A percentile compares a stretch with the other conserved stretches of the same genome.
These are phyloP conservation scores for Agrocybe pediades DNA, from an alignment of 768 basidiomycete genomes.

Conservation along the genomic window DNA sequence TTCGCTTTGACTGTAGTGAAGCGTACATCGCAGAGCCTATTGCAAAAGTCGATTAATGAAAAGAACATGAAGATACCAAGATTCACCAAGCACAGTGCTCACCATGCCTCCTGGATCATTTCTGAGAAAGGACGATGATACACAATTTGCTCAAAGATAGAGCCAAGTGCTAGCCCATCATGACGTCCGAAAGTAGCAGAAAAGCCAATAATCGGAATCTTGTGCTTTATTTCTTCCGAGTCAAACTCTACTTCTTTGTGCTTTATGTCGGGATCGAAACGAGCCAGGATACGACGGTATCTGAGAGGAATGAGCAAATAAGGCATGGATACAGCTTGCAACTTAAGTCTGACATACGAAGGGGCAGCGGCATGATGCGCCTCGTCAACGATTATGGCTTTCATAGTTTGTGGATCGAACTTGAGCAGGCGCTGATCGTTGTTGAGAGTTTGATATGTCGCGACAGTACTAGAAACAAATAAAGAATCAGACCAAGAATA, in stretches of 20 bases:
- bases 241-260: constrained; percentile 47
- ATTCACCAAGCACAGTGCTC: constrained; percentile 6
- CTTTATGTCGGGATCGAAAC: constrained; percentile 72
- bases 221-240: constrained; percentile 38
- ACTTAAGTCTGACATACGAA: constrained; percentile 55
- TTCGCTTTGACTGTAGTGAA: constrained; percentile 83
- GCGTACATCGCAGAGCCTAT: constrained; percentile 81
- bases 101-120: constrained; percentile 95
- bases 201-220: constrained; percentile 88
- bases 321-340: background rate
- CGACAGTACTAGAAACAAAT: constrained; percentile 64
- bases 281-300: constrained; percentile 82
- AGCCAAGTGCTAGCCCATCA: constrained; percentile 86
- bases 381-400: constrained; percentile 87
- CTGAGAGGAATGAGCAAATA: constrained; percentile 29
- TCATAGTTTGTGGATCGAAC: constrained; percentile 67
- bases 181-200: constrained; percentile 94
- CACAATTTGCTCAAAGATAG: constrained; percentile 88
- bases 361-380: constrained; percentile 95
- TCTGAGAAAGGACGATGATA: constrained; percentile 90
- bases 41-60: constrained; percentile 16
- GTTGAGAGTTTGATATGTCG: constrained; percentile 85
- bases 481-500: background rate
- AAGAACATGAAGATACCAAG: background rate
- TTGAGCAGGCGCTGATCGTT: constrained; percentile 67